Evolutionary conservation across 192 early-diverging fungal species (phyloP), one percentile per base, ranked within the genome.

Genomic region (Podila clonocystis): DNA sequence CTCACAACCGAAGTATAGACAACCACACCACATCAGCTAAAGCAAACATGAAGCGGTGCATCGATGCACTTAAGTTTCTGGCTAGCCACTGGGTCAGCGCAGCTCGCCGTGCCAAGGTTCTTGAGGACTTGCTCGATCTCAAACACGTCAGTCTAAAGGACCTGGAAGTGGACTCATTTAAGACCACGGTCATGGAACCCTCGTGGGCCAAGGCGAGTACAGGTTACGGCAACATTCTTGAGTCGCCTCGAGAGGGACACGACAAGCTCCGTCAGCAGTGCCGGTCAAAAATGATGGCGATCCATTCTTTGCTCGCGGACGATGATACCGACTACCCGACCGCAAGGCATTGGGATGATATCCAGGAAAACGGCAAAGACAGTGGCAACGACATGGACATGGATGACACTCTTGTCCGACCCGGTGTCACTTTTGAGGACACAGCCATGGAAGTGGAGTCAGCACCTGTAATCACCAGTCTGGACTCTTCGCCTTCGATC

Each of bases 111-210:
- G 77, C 77, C 50, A 80, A 80, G 67, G 71, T 80, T 20, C 57
- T 80, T 19, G 77, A 80, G 50, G 77, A 80, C 52, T 29, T 80
- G 4, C 60, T 80, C 62, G 77, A 80, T 69, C 45, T 80, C 34
- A 80, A 80, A 67, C 70, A 80, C 31, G 77, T 80, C 2, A 69
- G 70, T 19, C 49, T 80, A 24, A 80, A 80, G 45, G 77, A 80
- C 22, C 20, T 80, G 33, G 77, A 73, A 28, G 67, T 49, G 8
- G 71, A 80, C 15, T 52, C 77, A 24, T 80, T 80, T 62, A 68
- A 73, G 55, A 73, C 52, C 2, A 19, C 57, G 0, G 66, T 67
- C 9, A 8, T 73, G 11, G 38, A 49, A 41, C 77, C 77, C 2
- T 52, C 70, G 1, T 80, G 77, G 77, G 77, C 71, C 9, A 20